Evolutionary conservation across 495 filamentous ascomycete genomes (phyloP).

Genomic region (Trichoderma gamsii): DNA sequence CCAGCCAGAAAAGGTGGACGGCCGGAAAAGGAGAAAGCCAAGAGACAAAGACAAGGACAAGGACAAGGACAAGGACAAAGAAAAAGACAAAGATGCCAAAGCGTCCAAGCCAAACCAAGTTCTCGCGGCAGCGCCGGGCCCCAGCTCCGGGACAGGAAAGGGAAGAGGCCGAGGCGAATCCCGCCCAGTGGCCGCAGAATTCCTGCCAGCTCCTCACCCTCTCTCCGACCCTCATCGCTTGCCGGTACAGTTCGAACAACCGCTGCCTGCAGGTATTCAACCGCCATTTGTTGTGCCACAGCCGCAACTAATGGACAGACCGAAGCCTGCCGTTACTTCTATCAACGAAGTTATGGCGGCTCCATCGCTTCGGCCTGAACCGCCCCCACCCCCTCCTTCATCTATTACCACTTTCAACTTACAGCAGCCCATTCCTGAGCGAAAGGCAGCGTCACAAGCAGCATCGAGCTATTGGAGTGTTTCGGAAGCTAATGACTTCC

Average conservation of each 20-base stretch:
- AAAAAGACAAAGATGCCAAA: slow-evolving; percentile 36
- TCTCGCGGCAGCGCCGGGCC: slow-evolving; percentile 36
- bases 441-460: slow-evolving; percentile 53
- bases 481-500: slow-evolving; percentile 79
- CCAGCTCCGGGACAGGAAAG: slow-evolving; percentile 23
- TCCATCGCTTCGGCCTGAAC: slow-evolving; percentile 43
- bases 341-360: slow-evolving; percentile 46
- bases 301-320: slow-evolving; percentile 29
- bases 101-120: slow-evolving; percentile 38
- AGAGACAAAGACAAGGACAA: slow-evolving; percentile 41
- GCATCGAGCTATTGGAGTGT: slow-evolving; percentile 98
- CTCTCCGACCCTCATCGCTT: not conserved
- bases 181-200: slow-evolving; percentile 4
- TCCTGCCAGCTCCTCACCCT: not conserved
- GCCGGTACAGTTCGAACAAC: slow-evolving; percentile 1
- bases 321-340: slow-evolving; percentile 26
- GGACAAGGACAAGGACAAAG: slow-evolving; percentile 31
- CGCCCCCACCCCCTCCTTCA: slow-evolving; percentile 34
- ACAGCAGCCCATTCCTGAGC: slow-evolving; percentile 34
- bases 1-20: slow-evolving; percentile 50
- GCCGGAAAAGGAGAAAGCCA: slow-evolving; percentile 34
- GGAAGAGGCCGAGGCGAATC: slow-evolving; percentile 9
- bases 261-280: slow-evolving; percentile 28
- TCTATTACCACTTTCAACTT: slow-evolving; percentile 37
- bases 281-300: slow-evolving; percentile 33